Conservation (phyloP, 495 filamentous ascomycete species). For the Annulohypoxylon bovei region DNA sequence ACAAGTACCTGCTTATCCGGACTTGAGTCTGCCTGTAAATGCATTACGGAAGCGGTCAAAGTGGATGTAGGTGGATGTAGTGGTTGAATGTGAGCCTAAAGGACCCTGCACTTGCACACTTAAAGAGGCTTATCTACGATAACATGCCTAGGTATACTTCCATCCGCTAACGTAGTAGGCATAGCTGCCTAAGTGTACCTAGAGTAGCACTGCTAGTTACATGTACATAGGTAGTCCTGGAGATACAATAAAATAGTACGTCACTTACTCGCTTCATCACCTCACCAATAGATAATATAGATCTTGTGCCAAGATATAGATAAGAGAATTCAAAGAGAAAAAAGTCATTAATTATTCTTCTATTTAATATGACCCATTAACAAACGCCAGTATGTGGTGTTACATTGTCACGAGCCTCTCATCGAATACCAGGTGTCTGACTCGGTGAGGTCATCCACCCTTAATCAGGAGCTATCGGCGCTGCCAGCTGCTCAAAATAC, state of each 20-base stretch:
- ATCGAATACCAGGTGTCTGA: conserved; percentile 34
- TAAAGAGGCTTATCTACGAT: conserved; percentile 33
- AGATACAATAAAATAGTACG: too few species aligned
- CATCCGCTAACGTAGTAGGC: conserved; percentile 2
- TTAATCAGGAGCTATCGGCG: conserved; percentile 40
- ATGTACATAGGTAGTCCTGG: too few species aligned
- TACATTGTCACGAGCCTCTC: conserved; percentile 36
- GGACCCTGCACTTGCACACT: conserved; percentile 17
- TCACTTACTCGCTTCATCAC: conserved; percentile 8
- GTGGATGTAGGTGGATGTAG: conserved; percentile 18
- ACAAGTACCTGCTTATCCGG: conserved; percentile 32
- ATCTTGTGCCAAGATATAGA: conserved; percentile 18
- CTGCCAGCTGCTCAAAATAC: conserved; percentile 29
- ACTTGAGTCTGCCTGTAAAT: conserved; percentile 9
- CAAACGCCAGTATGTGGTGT: not conserved
- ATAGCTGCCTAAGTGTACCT: conserved; percentile 21
- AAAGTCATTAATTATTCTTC: conserved; percentile 6
- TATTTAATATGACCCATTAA: conserved; percentile 23
- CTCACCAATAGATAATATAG: not conserved
- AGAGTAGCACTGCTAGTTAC: too few species aligned
- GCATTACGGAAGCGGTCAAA: conserved; percentile 42
- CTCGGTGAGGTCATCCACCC: conserved; percentile 41
- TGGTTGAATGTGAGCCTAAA: not conserved
- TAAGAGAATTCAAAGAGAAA: not conserved
- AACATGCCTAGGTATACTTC: conserved; percentile 11